Conservation (phyloP, 768 basidiomycete species). For the Phlebiopsis flavidoalba region DNA sequence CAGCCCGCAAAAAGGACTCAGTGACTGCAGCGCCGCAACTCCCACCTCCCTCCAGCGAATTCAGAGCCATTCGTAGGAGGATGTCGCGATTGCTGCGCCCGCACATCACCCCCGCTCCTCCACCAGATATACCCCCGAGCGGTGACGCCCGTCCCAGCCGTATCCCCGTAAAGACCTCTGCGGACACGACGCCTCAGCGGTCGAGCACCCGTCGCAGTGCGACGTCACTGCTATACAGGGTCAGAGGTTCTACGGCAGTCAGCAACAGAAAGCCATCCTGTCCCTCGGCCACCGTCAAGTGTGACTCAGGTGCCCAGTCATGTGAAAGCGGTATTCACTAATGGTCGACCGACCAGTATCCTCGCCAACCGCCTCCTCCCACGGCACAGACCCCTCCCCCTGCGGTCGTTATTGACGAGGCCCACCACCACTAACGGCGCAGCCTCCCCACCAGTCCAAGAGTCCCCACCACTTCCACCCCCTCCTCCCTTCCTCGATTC, state of each 20-base stretch:
- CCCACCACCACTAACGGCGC: constrained; percentile 19
- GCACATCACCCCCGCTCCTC: background rate
- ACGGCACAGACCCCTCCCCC: constrained; percentile 24
- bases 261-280: constrained; percentile 8
- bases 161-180: constrained; percentile 3
- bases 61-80: constrained; percentile 49
- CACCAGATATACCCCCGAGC: constrained; percentile 14
- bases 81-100: constrained; percentile 29
- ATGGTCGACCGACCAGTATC: constrained; percentile 62
- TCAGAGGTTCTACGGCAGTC: background rate
- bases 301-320: constrained; percentile 43
- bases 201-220: constrained; percentile 13
- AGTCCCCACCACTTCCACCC: background rate
- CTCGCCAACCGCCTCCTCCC: constrained; percentile 27
- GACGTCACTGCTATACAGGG: background rate
- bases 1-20: constrained; percentile 26
- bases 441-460: background rate
- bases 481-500: constrained; percentile 16
- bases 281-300: constrained; percentile 15
- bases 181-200: background rate
- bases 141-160: constrained; percentile 16
- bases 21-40: constrained; percentile 9
- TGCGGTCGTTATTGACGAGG: constrained; percentile 49
- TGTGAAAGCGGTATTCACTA: constrained; percentile 79
- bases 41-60: constrained; percentile 18